A percentile compares a stretch with the other conserved stretches of the same genome.
These are phyloP conservation scores for Aspergillus baeticus DNA, from an alignment of 495 filamentous ascomycete species.

Conservation along the genomic window DNA sequence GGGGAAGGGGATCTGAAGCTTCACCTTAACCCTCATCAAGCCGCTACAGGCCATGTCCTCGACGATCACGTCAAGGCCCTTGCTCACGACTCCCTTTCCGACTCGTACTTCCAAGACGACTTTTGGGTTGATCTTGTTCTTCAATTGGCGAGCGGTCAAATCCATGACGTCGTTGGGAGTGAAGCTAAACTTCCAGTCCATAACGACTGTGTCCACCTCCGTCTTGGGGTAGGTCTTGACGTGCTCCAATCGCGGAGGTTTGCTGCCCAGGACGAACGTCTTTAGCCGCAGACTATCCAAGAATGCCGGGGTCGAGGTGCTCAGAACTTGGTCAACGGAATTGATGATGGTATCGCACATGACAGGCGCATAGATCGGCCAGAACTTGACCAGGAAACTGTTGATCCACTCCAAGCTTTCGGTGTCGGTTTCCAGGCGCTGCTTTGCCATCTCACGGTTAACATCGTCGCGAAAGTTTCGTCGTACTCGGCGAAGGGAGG, in stretches of 20 bases:
- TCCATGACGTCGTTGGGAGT: constrained; percentile 92
- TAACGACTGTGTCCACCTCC: constrained; percentile 90
- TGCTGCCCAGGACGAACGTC: constrained; percentile 87
- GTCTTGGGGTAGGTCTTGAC: constrained; percentile 98
- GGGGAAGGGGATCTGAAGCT: constrained; percentile 92
- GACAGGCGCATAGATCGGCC: constrained; percentile 96
- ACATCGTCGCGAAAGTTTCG: constrained; percentile 97
- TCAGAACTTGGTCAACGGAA: constrained; percentile 93
- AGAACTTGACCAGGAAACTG: constrained; percentile 97
- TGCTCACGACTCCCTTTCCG: constrained; percentile 92
- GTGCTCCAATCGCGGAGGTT: constrained; percentile 93
- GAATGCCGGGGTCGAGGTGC: constrained; percentile 85
- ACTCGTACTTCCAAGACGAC: constrained; percentile 89
- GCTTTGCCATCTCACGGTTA: constrained; percentile 86
- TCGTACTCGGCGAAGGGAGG: constrained; percentile 87
- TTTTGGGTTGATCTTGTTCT: constrained; percentile 96
- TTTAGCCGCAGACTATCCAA: constrained; percentile 91
- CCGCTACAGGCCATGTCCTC: constrained; percentile 96
- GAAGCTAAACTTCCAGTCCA: constrained; percentile 99
- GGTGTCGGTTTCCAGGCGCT: constrained; percentile 83
- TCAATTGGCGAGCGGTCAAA: constrained; percentile 84
- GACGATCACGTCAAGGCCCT: constrained; percentile 95
- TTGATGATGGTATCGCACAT: constrained; percentile 88
- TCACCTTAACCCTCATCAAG: constrained; percentile 94
- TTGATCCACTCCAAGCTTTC: constrained; percentile 99